Conservation (phyloP, 257 asterid species). For the Solanum chmielewskii region DNA sequence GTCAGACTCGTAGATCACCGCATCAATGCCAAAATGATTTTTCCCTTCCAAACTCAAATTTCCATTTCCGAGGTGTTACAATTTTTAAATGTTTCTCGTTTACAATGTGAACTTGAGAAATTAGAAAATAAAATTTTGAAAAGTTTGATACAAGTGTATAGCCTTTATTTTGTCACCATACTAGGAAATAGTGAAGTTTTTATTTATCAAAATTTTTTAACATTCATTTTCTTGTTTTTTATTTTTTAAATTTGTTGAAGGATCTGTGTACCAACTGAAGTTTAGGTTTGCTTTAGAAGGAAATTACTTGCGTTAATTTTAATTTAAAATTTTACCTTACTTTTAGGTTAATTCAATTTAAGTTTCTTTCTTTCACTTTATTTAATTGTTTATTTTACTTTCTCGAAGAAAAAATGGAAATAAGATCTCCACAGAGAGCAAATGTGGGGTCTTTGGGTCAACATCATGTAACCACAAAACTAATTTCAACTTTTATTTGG, state of each 20-base stretch:
- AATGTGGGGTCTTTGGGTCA: neutral
- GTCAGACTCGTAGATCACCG: neutral
- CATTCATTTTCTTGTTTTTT: neutral
- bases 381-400: neutral
- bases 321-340: neutral
- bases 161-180: neutral
- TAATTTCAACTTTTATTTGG: neutral
- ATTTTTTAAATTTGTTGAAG: neutral
- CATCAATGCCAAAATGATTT: neutral
- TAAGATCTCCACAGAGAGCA: neutral
- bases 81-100: neutral
- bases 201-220: no score
- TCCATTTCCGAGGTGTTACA: neutral
- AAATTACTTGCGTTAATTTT: neutral
- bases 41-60: neutral
- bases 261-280: neutral
- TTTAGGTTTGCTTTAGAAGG: neutral
- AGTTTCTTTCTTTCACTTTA: neutral
- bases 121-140: neutral
- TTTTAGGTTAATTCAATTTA: neutral
- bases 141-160: neutral
- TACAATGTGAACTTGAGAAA: neutral
- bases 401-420: neutral
- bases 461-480: neutral
- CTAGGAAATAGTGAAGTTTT: neutral